These are phyloP conservation scores for Passalora sequoiae DNA, from an alignment of 2,329 filamentous ascomycete genomes.

Conservation along the genomic window DNA sequence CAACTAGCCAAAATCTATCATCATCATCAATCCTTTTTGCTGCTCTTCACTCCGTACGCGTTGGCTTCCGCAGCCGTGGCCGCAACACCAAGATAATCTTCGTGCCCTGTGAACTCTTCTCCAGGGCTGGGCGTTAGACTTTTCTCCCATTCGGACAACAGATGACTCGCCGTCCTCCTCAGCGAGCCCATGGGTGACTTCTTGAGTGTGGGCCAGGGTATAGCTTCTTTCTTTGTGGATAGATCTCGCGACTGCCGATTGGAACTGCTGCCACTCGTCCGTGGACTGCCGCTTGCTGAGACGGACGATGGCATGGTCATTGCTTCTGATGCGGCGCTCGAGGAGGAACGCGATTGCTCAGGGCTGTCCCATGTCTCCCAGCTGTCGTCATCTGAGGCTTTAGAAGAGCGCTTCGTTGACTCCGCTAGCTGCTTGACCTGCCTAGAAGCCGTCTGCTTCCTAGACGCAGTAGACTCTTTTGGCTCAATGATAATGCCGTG, in stretches of 20 bases:
- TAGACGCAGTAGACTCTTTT: conserved; percentile 16
- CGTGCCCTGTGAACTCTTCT: conserved; percentile 22
- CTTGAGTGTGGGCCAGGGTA: conserved; percentile 65
- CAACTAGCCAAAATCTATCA: background rate
- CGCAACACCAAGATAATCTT: conserved; percentile 27
- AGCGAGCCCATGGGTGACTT: conserved; percentile 64
- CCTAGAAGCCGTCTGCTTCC: conserved; percentile 22
- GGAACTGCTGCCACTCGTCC: conserved; percentile 14
- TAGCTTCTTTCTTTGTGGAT: conserved; percentile 36
- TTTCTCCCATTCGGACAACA: conserved; percentile 91
- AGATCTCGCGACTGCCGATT: conserved; percentile 10
- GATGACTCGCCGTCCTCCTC: conserved; percentile 72
- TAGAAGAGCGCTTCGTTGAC: conserved; percentile 15
- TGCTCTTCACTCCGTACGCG: conserved; percentile 16
- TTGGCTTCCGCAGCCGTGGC: conserved; percentile 20
- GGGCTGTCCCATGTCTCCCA: conserved; percentile 32
- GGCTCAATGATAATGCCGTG: conserved; percentile 18
- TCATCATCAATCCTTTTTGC: conserved; percentile 20
- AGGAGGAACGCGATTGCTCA: conserved; percentile 21
- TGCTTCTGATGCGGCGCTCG: conserved; percentile 24
- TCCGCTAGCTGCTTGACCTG: conserved; percentile 19
- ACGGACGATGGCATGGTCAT: conserved; percentile 26
- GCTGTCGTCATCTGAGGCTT: conserved; percentile 23
- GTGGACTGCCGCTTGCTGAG: conserved; percentile 20
- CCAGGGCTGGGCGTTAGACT: conserved; percentile 49